These are phyloP conservation scores for Caloboletus firmus DNA, from an alignment of 1,284 basidiomycete genomes.

Conservation along the genomic window DNA sequence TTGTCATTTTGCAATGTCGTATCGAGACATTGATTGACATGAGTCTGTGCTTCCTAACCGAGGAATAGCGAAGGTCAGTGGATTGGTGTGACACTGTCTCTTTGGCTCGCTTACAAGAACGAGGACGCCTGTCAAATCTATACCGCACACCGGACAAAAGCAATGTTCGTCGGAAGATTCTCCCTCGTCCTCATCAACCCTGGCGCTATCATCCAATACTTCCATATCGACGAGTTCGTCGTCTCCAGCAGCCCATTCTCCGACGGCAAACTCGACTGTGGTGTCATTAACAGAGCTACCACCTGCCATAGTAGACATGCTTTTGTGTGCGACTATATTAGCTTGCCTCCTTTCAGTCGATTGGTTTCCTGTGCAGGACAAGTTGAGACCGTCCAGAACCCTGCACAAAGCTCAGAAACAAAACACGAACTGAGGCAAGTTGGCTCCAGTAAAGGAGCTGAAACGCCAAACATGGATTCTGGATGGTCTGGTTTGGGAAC, in stretches of 20 bases:
- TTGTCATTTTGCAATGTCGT: constrained; percentile 2
- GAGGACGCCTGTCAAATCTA: constrained; percentile 26
- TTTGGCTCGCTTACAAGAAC: constrained; percentile 32
- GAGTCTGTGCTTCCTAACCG: constrained; percentile 44
- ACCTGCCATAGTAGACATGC: not conserved
- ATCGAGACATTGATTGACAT: constrained; percentile 56
- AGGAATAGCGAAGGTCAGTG: not conserved
- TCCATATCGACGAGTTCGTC: constrained; percentile 49
- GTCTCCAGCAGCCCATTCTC: constrained; percentile 62
- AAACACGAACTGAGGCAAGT: constrained; percentile 15
- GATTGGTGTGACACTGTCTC: not conserved
- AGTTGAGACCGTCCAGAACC: not conserved
- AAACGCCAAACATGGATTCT: constrained; percentile 21
- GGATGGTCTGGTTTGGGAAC: constrained; percentile 1
- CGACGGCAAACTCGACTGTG: constrained; percentile 24
- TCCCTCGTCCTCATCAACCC: constrained; percentile 16
- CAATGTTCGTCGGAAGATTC: not conserved
- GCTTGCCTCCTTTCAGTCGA: not conserved
- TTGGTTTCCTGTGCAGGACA: constrained; percentile 9
- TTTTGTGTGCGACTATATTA: not conserved
- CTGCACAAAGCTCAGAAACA: constrained; percentile 2
- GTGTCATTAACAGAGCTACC: not conserved
- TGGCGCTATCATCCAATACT: constrained; percentile 24
- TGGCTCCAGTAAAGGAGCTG: constrained; percentile 17
- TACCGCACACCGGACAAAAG: constrained; percentile 44